These are phyloP conservation scores for Colletotrichum tropicicola DNA, from an alignment of 2,329 filamentous ascomycete genomes.

Conservation along the genomic window DNA sequence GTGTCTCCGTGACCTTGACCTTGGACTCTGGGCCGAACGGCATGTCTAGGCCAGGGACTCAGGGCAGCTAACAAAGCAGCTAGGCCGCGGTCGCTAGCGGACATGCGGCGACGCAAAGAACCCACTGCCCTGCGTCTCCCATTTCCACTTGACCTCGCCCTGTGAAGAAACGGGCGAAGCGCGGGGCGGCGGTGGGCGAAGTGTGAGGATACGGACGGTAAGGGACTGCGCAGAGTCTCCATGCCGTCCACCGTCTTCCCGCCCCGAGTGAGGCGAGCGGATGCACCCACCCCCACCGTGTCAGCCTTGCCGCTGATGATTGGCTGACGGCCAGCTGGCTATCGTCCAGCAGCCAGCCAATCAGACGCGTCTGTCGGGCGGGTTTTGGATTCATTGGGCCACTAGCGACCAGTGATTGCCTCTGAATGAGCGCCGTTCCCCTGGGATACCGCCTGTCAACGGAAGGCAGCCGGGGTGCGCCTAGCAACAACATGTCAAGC, in stretches of 20 bases:
- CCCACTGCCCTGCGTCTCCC: slow-evolving; percentile 11
- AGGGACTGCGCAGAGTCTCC: background rate
- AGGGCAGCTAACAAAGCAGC: background rate
- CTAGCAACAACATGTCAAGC: slow-evolving; percentile 18
- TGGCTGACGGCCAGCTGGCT: background rate
- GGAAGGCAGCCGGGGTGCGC: background rate
- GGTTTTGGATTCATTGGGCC: slow-evolving; percentile 35
- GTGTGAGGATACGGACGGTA: background rate
- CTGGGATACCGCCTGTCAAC: slow-evolving; percentile 21
- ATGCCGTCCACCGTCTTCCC: slow-evolving; percentile 3
- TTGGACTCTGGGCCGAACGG: background rate
- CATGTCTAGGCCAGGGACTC: background rate
- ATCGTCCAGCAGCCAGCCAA: slow-evolving; percentile 27
- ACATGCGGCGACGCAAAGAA: slow-evolving; percentile 2
- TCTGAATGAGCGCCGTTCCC: slow-evolving; percentile 15
- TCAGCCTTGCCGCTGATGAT: background rate
- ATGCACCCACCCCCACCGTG: slow-evolving; percentile 23
- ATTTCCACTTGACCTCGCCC: slow-evolving; percentile 20
- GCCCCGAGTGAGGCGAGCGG: slow-evolving; percentile 22
- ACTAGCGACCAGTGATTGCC: background rate
- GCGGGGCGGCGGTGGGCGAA: background rate
- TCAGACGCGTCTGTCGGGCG: slow-evolving; percentile 32
- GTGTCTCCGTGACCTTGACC: background rate
- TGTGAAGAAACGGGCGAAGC: slow-evolving; percentile 17
- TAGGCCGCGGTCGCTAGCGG: background rate